Evolutionary conservation across 1,139 yeast genomes (phyloP), one percentile per base, ranked within the genome.

Genomic region (Candida neerlandica): DNA sequence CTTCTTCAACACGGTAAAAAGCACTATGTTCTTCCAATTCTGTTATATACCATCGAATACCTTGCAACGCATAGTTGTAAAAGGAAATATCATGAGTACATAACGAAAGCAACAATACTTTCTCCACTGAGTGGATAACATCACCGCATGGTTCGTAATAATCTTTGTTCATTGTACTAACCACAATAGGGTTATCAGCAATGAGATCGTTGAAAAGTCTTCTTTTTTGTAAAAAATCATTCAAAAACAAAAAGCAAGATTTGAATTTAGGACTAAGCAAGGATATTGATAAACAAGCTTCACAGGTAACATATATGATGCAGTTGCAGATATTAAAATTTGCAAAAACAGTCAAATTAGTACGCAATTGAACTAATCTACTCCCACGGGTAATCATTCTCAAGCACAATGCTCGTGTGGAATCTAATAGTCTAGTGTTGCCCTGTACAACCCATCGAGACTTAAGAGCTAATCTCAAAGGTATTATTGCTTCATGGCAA

Each of bases 41-140:
- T 30, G 64, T 59, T 3, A 73, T 65, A 60, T 82, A 71, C 62
- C 79, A 73, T 44, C 64, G 65, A 64, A 84, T 75, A 14, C 80
- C 77, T 14, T 71, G 67, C 47, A 78, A 75, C 7, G 86, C 78
- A 44, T 80, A 66, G 49, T 76, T 73, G 61, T 82, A 84, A 46
- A 80, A 76, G 45, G 81, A 85, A 43, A 79, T 71, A 51, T 82
- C 85, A 51, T 82, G 84, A 0, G 86, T 78, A 54, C 86, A 78
- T 32, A 84, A 65, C 2, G 80, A 71, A 42, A 82, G 64, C 16
- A 82, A 65, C 60, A 80, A 60, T 30, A 78, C 67, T 58, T 78
- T 75, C 63, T 84, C 85, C 55, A 64, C 64, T 49, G 67, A 55
- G 43, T 59, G 62, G 26, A 66, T 57, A 3, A 67, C 64, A 11